A percentile compares a stretch with the other conserved stretches of the same genome.
Evolutionary conservation across 371 early-diverging fungal species (phyloP).

Genomic region (Capniomyces stellatus): DNA sequence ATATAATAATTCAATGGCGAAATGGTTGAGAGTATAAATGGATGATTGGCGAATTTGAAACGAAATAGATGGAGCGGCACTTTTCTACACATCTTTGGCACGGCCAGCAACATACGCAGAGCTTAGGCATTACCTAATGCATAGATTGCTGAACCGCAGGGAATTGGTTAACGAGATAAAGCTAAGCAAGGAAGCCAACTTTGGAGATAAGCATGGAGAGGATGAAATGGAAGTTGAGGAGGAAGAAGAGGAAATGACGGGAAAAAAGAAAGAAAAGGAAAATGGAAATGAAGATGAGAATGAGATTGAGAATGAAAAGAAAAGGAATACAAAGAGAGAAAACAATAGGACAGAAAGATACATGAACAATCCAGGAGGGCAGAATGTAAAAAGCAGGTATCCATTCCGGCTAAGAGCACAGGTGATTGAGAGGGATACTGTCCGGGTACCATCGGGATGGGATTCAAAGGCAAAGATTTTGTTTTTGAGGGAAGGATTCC

Average conservation of each 20-base stretch:
- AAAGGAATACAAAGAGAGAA: not conserved
- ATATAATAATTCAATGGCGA: too few relatives aligned
- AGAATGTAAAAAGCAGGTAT: conserved; percentile 10
- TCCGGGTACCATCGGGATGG: conserved; percentile 84
- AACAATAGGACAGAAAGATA: not conserved
- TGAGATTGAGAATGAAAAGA: not conserved
- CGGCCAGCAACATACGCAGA: conserved; percentile 55
- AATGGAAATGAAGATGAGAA: not conserved
- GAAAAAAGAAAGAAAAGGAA: not conserved
- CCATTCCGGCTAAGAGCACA: conserved; percentile 48
- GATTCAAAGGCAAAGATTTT: conserved; percentile 75
- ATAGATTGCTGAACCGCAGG: conserved; percentile 32
- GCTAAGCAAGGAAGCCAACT: not conserved
- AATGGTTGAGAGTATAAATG: too few relatives aligned
- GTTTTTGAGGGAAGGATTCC: conserved; percentile 52
- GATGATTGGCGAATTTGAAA: too few relatives aligned
- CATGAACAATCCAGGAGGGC: not conserved
- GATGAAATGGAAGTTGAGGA: not conserved
- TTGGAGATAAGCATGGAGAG: not conserved
- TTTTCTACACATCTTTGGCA: conserved; percentile 73
- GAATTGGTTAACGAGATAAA: not conserved
- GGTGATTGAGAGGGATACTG: conserved; percentile 70
- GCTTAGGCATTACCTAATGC: conserved; percentile 66
- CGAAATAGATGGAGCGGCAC: conserved; percentile 83
- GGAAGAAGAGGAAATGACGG: not conserved